Base-by-base conservation (phyloP, 2,329 filamentous ascomycete genomes). In the Colletotrichum sp. region DNA sequence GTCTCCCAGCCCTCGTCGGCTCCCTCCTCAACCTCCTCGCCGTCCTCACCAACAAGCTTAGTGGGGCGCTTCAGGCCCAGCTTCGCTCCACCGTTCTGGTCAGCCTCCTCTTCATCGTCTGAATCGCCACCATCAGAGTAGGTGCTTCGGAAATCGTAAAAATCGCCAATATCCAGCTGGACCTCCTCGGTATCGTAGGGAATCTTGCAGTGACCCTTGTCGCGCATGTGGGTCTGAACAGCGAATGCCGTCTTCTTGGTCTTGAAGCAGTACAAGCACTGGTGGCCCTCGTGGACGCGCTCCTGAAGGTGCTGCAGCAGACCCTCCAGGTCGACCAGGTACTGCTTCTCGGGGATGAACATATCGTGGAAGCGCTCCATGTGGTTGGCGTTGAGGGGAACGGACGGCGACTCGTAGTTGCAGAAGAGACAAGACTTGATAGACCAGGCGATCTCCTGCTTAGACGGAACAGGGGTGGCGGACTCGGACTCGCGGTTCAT, bases 181-280 rank as follows among this genome's bases (percentile, higher is more conserved):
- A 99, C 96, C 44, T 94, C 93, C 82, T 98, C 95, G 0, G 93
- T 94, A 68, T 93, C 93, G 84, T 96, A 99, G 0, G 95, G 96
- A 80, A 99, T 98, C 91, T 96, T 98, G 90, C 96, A 99, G 85
- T 99, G 97, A 1, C 95, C 94, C 83, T 96, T 96, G 84, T 99
- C 97, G 60, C 95, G 93, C 97, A 99, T 99, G 84, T 99, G 97
- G 1, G 96, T 98, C 83, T 98, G 96, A 30, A 96, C 92, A 21
- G 95, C 96, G 73, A 93, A 92, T 0, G 94, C 89, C 15, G 93
- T 96, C 77, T 93, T 92, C 82, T 97, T 95, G 59, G 93, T 85
- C 84, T 97, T 98, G 82, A 95, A 93, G 83, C 97, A 99, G 82
- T 93, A 96, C 63, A 99, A 85, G 84, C 97, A 99, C 84, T 98